Conservation (phyloP, 305 asterid species). For the Solanum hybrid region DNA sequence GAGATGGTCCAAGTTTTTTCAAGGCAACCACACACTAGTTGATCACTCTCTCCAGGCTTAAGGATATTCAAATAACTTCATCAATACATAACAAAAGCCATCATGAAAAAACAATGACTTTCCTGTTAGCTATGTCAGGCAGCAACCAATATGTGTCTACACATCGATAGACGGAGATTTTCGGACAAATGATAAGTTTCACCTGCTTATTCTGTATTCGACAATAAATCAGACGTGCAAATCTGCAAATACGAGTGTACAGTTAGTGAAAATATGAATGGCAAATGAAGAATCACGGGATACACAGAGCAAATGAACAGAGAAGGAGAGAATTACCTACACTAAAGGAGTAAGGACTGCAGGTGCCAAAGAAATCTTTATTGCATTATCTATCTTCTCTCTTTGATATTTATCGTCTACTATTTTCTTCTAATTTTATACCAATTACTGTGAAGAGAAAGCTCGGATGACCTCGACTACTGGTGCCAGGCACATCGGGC, state of each 20-base stretch:
- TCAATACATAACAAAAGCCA: slow-evolving; percentile 8
- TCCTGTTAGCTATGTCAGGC: not conserved
- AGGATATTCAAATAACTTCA: slow-evolving; percentile 2
- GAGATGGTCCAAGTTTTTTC: not conserved
- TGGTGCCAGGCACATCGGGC: slow-evolving; percentile 89
- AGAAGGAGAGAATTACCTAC: slow-evolving; percentile 23
- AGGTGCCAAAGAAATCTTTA: not conserved
- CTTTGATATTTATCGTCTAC: not conserved
- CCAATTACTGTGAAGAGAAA: slow-evolving; percentile 40
- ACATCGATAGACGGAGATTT: not conserved
- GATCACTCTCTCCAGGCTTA: not conserved
- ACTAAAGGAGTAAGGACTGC: slow-evolving; percentile 13
- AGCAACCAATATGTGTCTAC: not conserved
- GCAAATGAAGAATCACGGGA: not conserved
- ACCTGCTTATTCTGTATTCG: slow-evolving; percentile 7
- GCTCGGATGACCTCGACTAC: slow-evolving; percentile 66
- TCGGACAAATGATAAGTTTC: not conserved
- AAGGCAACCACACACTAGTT: not conserved
- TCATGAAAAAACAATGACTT: slow-evolving; percentile 15
- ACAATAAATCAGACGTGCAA: slow-evolving; percentile 2
- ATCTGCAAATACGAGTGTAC: not conserved
- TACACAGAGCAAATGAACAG: not conserved
- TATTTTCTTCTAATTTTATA: not conserved
- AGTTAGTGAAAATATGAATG: not conserved
- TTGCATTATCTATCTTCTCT: slow-evolving; percentile 12